Base-by-base conservation (phyloP, 495 filamentous ascomycete species). In the Penicillium samsonianum region DNA sequence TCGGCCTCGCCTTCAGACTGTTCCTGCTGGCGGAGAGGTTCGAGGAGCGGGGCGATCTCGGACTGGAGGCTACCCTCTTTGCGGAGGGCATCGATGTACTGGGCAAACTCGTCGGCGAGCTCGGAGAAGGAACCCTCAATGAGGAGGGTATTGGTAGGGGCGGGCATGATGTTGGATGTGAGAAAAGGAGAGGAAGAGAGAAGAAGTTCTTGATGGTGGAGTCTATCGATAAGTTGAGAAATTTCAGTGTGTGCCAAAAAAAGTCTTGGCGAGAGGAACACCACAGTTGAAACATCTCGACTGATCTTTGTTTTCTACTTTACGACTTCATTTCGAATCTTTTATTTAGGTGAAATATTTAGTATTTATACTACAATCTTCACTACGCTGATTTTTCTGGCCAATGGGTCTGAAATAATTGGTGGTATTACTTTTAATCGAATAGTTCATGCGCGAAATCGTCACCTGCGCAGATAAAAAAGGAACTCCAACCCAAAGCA, bases 121-220 rank as follows among this genome's bases (percentile, higher is more conserved):
- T 97, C 92, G 65, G 87, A 84, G 73, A 96, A 96, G 59, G 78
- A 82, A 68, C 92, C 92, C 77, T 97, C 92, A 71, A 97, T 92
- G 72, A 97, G 90, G 73, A 93, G 81, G 67, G 80, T 83, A 60
- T 73, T 81, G 49, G 78, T 70, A 59, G 79, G 78, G 57, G 75
- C 79, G 63, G 80, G 79, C 80, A 83, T 83, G 48, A 57, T 68
- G 67, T 25, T 61, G 58, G 26, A 51, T 56, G 61, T 52, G 59
- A 50, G 63, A 64, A 59, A 69, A 63, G 64, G 58, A 55, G 56
- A 62, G 46, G 57, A 64, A 59, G 50, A 50, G 59, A 59, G 62
- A 65, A 49, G 58, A 64, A 53, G 65, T 68, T 67, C 65, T 65
- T 73, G 72, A 71, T 69, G 73, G 73, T 75, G 74, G 73, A 77